phyloP scores from a whole-genome alignment of 140 eudicot genomes.

The Bidens hawaiensis region DNA sequence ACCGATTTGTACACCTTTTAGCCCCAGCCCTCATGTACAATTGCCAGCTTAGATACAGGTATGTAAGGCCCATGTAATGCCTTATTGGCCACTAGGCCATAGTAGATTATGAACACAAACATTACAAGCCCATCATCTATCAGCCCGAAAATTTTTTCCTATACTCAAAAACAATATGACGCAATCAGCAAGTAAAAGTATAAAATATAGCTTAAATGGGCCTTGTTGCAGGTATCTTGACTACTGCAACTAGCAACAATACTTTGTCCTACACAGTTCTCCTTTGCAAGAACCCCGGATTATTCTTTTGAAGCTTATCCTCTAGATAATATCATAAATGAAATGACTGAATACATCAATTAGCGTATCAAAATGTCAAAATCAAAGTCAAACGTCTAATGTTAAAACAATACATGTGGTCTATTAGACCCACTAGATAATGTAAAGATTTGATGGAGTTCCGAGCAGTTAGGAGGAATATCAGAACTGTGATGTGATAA shows the following conservation, averaged over 20 bases:
- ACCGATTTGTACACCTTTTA: too few species aligned
- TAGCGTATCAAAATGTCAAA: background rate
- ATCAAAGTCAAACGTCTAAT: background rate
- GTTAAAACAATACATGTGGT: background rate
- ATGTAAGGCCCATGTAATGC: too few species aligned
- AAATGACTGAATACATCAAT: background rate
- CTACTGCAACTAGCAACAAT: background rate
- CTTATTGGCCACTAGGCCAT: too few species aligned
- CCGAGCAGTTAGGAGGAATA: conserved; percentile 21
- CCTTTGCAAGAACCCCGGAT: background rate
- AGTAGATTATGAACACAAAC: background rate
- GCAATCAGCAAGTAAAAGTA: background rate
- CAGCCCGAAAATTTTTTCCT: background rate
- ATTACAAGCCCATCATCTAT: background rate
- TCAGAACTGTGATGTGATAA: conserved; percentile 17
- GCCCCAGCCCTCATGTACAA: too few species aligned
- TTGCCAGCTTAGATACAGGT: too few species aligned
- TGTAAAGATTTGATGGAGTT: conserved; percentile 6
- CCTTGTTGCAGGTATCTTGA: background rate
- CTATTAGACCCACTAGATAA: background rate
- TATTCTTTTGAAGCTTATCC: background rate
- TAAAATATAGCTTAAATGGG: background rate
- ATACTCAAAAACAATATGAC: background rate
- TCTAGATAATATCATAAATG: background rate
- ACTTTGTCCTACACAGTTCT: background rate